Evolutionary conservation across 805 yeast genomes (phyloP).

Genomic region (Teunomyces gatunensis): DNA sequence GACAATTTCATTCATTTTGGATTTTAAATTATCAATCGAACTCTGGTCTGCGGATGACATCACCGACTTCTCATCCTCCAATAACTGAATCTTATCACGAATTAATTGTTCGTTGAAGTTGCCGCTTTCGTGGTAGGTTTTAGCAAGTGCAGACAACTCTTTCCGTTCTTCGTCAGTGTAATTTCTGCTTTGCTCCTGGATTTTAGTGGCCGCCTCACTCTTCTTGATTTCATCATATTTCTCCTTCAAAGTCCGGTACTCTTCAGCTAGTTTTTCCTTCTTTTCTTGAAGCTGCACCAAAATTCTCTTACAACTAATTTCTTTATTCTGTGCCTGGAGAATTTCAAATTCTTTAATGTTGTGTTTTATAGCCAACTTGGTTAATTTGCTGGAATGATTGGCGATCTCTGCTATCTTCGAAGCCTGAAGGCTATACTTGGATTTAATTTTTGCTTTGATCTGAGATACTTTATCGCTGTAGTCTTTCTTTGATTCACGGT

Average conservation of each 20-base stretch:
- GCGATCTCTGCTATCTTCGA: slow-evolving; percentile 21
- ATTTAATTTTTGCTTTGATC: slow-evolving; percentile 25
- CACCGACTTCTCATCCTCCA: slow-evolving; percentile 46
- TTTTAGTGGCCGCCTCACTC: slow-evolving; percentile 38
- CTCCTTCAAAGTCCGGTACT: slow-evolving; percentile 32
- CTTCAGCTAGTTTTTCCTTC: slow-evolving; percentile 23
- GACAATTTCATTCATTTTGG: slow-evolving; percentile 32
- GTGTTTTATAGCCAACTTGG: slow-evolving; percentile 13
- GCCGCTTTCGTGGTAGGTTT: slow-evolving; percentile 29
- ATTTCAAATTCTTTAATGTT: slow-evolving; percentile 13
- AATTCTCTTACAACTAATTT: slow-evolving; percentile 21
- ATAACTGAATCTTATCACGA: slow-evolving; percentile 37
- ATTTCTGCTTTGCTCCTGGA: slow-evolving; percentile 29
- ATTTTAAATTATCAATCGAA: slow-evolving; percentile 39
- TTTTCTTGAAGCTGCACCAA: slow-evolving; percentile 24
- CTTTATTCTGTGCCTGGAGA: slow-evolving; percentile 19
- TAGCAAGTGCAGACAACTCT: slow-evolving; percentile 39
- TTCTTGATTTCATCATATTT: slow-evolving; percentile 39
- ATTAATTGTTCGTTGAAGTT: slow-evolving; percentile 40
- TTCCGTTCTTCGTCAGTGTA: slow-evolving; percentile 41
- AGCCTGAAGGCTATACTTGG: slow-evolving; percentile 17
- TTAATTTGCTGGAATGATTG: slow-evolving; percentile 17
- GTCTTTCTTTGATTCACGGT: slow-evolving; percentile 41
- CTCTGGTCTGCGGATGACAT: slow-evolving; percentile 37
- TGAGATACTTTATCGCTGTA: slow-evolving; percentile 37